Evolutionary conservation across 768 basidiomycete genomes (phyloP).

Genomic region (Boletus barrowsii): DNA sequence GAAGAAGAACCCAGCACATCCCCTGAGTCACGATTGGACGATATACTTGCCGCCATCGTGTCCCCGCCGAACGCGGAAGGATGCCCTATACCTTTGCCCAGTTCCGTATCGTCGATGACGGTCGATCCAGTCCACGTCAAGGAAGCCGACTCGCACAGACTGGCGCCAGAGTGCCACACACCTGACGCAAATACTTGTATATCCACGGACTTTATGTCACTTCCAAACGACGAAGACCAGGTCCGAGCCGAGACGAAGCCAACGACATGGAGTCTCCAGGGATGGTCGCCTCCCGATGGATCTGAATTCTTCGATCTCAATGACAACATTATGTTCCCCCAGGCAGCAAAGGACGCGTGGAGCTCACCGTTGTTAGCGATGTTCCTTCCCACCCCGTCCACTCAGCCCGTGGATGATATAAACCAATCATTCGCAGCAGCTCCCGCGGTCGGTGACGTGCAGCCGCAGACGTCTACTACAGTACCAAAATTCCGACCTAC

Average conservation of each 20-base stretch:
- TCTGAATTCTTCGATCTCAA: constrained; percentile 25
- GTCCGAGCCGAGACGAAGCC: neutral
- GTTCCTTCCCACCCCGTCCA: neutral
- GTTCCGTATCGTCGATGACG: neutral
- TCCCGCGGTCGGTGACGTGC: neutral
- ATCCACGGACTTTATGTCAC: neutral
- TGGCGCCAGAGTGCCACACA: neutral
- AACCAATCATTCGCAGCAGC: neutral
- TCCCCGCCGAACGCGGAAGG: constrained; percentile 2
- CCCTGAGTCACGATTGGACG: constrained; percentile 15
- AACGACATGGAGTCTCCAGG: constrained; percentile 11
- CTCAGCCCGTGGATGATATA: neutral
- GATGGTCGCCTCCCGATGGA: constrained; percentile 28
- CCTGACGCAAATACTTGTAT: neutral
- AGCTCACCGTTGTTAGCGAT: constrained; percentile 7
- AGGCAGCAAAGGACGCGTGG: neutral
- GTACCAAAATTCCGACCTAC: neutral
- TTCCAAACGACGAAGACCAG: neutral
- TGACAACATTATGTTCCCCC: constrained; percentile 10
- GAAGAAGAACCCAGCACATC: constrained; percentile 10
- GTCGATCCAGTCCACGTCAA: neutral
- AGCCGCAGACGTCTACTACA: neutral
- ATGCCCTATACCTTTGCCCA: neutral
- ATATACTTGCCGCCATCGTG: constrained; percentile 15
- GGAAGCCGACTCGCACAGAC: neutral